phyloP scores from a whole-genome alignment of 1,139 yeast species.

The Nakaseomyces nivariensis region DNA sequence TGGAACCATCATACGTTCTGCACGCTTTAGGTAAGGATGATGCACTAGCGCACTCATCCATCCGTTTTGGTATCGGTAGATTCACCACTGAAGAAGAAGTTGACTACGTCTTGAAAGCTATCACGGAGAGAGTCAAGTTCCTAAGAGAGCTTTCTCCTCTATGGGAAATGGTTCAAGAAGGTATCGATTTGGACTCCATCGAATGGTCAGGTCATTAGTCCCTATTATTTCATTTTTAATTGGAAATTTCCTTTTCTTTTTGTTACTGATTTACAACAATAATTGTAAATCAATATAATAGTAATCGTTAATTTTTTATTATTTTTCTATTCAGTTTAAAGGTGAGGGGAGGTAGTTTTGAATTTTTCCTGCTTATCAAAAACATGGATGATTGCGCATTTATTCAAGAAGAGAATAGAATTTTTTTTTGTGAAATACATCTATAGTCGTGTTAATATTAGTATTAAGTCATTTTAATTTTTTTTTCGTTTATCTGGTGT shows the following conservation, averaged over 20 bases:
- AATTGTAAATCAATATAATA: no score
- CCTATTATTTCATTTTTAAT: background rate
- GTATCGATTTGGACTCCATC: constrained; percentile 84
- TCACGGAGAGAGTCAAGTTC: constrained; percentile 79
- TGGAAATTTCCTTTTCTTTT: no score
- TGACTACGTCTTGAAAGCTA: constrained; percentile 85
- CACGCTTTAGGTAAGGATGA: constrained; percentile 98
- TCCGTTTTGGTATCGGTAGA: constrained; percentile 94
- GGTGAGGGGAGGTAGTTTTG: no score
- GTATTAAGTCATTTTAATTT: background rate
- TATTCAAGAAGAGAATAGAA: background rate
- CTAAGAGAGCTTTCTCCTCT: constrained; percentile 88
- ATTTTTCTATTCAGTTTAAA: no score
- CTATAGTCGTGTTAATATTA: constrained; percentile 1
- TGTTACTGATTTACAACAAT: no score
- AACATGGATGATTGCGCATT: no score
- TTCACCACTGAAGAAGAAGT: constrained; percentile 94
- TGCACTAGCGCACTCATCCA: constrained; percentile 94
- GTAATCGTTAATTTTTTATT: no score
- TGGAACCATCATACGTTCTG: constrained; percentile 93
- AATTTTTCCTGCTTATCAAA: no score
- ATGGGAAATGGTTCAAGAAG: constrained; percentile 99
- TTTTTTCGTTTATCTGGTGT: background rate
- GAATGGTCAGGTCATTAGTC: constrained; percentile 92
- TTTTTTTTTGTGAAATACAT: background rate